These are phyloP conservation scores for Termitomyces sp. DNA, from an alignment of 768 basidiomycete genomes.

Conservation along the genomic window DNA sequence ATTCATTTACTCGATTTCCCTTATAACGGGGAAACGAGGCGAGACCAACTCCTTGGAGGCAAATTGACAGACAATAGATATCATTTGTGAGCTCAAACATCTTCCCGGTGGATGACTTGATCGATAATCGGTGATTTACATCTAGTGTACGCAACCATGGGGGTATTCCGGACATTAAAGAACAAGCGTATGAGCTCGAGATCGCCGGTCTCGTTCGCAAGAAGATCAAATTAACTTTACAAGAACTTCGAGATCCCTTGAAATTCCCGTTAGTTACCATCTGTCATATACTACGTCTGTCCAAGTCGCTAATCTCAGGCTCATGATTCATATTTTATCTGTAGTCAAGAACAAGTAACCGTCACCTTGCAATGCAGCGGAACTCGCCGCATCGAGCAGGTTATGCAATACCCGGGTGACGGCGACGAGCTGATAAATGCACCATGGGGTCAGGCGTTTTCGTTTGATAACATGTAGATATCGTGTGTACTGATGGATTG, in stretches of 20 bases:
- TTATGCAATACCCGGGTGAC: slow-evolving; percentile 49
- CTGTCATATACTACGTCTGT: not conserved
- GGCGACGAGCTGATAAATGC: slow-evolving; percentile 52
- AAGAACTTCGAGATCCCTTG: slow-evolving; percentile 43
- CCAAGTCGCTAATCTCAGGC: not conserved
- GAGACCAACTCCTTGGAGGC: slow-evolving; percentile 37
- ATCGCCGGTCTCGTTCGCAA: slow-evolving; percentile 50
- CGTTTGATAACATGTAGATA: not conserved
- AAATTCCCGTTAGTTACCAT: slow-evolving; percentile 41
- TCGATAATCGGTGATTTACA: not conserved
- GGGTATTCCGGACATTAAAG: slow-evolving; percentile 47
- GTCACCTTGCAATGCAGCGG: slow-evolving; percentile 56
- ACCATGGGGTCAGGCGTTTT: slow-evolving; percentile 36
- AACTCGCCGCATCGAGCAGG: slow-evolving; percentile 50
- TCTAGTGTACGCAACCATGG: slow-evolving; percentile 52
- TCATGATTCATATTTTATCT: not conserved
- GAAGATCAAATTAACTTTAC: slow-evolving; percentile 39
- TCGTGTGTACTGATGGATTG: not conserved
- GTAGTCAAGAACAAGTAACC: slow-evolving; percentile 45
- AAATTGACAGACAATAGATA: slow-evolving; percentile 48
- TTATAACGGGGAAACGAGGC: slow-evolving; percentile 51
- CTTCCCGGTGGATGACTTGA: not conserved
- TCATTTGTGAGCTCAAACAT: slow-evolving; percentile 42
- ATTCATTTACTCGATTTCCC: slow-evolving; percentile 54
- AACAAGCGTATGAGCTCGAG: slow-evolving; percentile 44